These are phyloP conservation scores for Keqinozyma sinolaborantium DNA, from an alignment of 1,139 yeast genomes.

Conservation along the genomic window DNA sequence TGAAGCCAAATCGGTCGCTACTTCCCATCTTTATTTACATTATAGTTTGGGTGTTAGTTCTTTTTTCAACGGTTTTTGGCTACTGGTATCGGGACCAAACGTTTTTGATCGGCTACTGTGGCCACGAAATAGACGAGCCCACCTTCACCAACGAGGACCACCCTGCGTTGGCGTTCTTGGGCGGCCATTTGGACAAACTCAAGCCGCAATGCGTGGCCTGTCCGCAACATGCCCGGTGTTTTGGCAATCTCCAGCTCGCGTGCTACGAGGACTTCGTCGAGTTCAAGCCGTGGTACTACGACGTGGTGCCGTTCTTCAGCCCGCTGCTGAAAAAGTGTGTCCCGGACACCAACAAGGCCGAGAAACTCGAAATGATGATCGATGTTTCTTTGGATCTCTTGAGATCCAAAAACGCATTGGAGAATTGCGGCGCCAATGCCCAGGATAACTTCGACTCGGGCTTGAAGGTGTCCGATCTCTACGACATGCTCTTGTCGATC, in stretches of 20 bases:
- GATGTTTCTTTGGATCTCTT: constrained; percentile 65
- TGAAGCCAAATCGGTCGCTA: neutral
- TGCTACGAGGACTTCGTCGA: constrained; percentile 42
- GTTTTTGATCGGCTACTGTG: constrained; percentile 64
- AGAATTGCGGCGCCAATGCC: constrained; percentile 56
- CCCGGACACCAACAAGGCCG: constrained; percentile 74
- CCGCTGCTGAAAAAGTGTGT: constrained; percentile 50
- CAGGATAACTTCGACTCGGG: constrained; percentile 46
- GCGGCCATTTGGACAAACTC: constrained; percentile 30
- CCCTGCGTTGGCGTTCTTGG: constrained; percentile 17
- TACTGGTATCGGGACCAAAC: constrained; percentile 66
- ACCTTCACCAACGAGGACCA: constrained; percentile 26
- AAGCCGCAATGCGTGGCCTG: constrained; percentile 73
- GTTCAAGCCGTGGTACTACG: constrained; percentile 49
- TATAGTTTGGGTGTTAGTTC: constrained; percentile 25
- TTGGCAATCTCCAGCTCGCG: constrained; percentile 11
- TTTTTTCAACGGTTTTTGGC: constrained; percentile 28
- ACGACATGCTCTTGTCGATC: constrained; percentile 55
- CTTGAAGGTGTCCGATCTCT: constrained; percentile 49
- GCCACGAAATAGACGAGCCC: constrained; percentile 44
- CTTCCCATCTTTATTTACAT: constrained; percentile 12
- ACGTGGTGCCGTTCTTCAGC: constrained; percentile 57
- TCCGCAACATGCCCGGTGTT: constrained; percentile 78
- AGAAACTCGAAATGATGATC: constrained; percentile 63
- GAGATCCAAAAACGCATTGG: constrained; percentile 65